phyloP scores from a whole-genome alignment of 2,329 filamentous ascomycete genomes.

The Aspergillus sp. region DNA sequence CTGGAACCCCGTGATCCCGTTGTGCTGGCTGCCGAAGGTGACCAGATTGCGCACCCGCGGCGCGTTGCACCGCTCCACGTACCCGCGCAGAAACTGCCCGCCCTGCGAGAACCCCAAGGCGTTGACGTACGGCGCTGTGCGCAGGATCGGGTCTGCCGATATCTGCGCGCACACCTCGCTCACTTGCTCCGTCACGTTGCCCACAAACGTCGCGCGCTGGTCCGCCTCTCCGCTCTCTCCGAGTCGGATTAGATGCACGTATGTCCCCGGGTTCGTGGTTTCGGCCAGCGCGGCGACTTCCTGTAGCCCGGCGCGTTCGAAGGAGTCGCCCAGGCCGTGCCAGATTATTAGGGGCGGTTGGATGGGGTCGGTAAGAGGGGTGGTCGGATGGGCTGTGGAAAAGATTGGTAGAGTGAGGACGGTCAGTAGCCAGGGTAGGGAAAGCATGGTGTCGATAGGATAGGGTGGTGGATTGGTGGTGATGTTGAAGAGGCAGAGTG shows the following conservation, averaged over 20 bases:
- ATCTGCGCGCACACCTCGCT: slow-evolving; percentile 68
- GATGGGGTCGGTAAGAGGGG: slow-evolving; percentile 12
- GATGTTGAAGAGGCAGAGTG: too few species aligned
- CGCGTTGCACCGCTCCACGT: slow-evolving; percentile 75
- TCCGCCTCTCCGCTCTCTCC: slow-evolving; percentile 58
- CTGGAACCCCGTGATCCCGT: slow-evolving; percentile 78
- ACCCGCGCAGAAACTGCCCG: slow-evolving; percentile 87
- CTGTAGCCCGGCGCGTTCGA: slow-evolving; percentile 64
- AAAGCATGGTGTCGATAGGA: neutral
- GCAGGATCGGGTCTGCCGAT: slow-evolving; percentile 65
- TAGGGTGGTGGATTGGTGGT: too few species aligned
- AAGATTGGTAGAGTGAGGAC: slow-evolving; percentile 12
- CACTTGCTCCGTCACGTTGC: slow-evolving; percentile 76
- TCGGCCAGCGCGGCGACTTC: slow-evolving; percentile 63
- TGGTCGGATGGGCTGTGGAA: slow-evolving; percentile 12
- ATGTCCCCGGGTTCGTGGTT: slow-evolving; percentile 67
- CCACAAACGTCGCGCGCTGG: slow-evolving; percentile 77
- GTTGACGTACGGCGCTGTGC: slow-evolving; percentile 73
- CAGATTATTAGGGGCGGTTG: slow-evolving; percentile 87
- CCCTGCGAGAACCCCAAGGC: slow-evolving; percentile 93
- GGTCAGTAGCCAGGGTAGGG: slow-evolving; percentile 4
- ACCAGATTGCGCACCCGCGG: slow-evolving; percentile 69
- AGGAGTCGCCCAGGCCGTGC: slow-evolving; percentile 69
- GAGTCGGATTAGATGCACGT: slow-evolving; percentile 70
- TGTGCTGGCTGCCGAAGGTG: slow-evolving; percentile 86